Evolutionary conservation across 2,329 filamentous ascomycete genomes (phyloP).

Genomic region (Coniochaeta sp.): DNA sequence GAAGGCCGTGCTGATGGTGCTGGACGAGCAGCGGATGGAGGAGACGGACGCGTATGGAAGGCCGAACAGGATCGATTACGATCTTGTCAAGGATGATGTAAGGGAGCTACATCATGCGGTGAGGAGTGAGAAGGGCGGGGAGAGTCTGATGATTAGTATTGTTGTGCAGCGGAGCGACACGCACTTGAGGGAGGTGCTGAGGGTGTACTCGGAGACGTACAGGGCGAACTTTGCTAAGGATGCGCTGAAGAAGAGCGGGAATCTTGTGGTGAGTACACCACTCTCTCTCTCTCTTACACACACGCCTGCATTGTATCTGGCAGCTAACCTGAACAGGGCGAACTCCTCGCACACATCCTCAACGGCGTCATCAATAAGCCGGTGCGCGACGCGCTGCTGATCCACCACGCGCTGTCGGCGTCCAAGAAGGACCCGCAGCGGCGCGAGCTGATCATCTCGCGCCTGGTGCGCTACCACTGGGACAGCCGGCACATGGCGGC

Average conservation of each 20-base stretch:
- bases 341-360: slow-evolving; percentile 88
- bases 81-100: slow-evolving; percentile 64
- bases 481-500: slow-evolving; percentile 73
- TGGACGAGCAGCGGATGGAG: slow-evolving; percentile 79
- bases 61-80: slow-evolving; percentile 47
- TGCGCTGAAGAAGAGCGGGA: slow-evolving; percentile 80
- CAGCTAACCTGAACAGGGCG: slow-evolving; percentile 53
- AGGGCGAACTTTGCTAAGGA: slow-evolving; percentile 79
- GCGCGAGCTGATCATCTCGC: slow-evolving; percentile 78
- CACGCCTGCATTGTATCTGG: background rate
- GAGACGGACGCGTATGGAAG: slow-evolving; percentile 63
- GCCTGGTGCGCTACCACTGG: slow-evolving; percentile 89
- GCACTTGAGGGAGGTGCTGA: slow-evolving; percentile 74
- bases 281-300: background rate
- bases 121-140: slow-evolving; percentile 70
- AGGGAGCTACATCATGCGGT: slow-evolving; percentile 62
- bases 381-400: slow-evolving; percentile 81
- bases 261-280: slow-evolving; percentile 88
- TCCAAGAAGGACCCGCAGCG: slow-evolving; percentile 65
- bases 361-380: slow-evolving; percentile 96
- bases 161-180: slow-evolving; percentile 72
- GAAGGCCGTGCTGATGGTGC: slow-evolving; percentile 71
- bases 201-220: slow-evolving; percentile 67
- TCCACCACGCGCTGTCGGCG: slow-evolving; percentile 81
- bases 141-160: slow-evolving; percentile 80